Evolutionary conservation across 2,329 filamentous ascomycete genomes (phyloP), one percentile per base, ranked within the genome.

Genomic region (Herpotrichia juniperi): DNA sequence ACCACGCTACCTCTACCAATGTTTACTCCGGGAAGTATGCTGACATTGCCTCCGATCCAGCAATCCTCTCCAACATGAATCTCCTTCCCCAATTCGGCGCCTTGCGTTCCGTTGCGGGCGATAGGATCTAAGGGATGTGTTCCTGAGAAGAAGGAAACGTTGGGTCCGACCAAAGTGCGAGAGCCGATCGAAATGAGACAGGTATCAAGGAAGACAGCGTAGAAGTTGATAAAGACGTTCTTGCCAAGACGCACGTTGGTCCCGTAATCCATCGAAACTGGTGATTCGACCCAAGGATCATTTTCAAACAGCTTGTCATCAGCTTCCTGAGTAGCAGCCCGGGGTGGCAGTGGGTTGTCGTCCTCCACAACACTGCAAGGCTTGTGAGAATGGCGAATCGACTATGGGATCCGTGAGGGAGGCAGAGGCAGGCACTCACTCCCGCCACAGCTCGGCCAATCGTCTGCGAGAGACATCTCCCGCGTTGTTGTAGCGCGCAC

Each of bases 71-170:
- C 90, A 47, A 96, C 85, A 28, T 78, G 81, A 55, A 96, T 90
- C 9, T 88, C 83, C 60, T 83, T 85, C 0, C 91, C 92, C 8
- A 77, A 65, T 71, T 96, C 92, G 0, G 91, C 91, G 0, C 91
- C 91, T 12, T 83, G 79, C 0, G 82, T 87, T 1, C 91, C 91
- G 64, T 93, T 88, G 25, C 91, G 84, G 4, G 93, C 59, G 0
- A 80, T 80, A 0, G 90, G 89, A 61, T 96, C 90, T 0, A 92
- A 74, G 1, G 91, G 91, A 72, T 96, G 92, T 0, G 83, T 87
- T 1, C 84, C 92, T 32, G 84, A 84, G 70, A 84, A 96, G 61
- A 96, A 83, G 31, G 80, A 86, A 35, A 91, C 89, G 66, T 91
- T 90, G 1, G 92, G 90, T 0, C 90, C 92, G 35, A 94, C 78